Conservation (phyloP, 148 eudicot species). For the Rhododendron ovatum region DNA sequence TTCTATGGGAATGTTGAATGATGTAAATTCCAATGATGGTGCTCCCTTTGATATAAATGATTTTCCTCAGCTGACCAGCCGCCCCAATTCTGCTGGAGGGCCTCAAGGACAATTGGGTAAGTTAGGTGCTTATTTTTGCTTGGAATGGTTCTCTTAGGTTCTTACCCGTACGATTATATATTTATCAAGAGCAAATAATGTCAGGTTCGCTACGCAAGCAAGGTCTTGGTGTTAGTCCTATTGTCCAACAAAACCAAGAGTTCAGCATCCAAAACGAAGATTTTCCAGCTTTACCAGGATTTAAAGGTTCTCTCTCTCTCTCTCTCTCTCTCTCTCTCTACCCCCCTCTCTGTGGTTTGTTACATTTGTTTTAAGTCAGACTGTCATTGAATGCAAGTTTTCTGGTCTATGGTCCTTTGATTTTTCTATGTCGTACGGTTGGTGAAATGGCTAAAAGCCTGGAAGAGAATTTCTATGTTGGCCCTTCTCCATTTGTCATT, state of each 20-base stretch:
- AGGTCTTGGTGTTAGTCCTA: slow-evolving; percentile 90
- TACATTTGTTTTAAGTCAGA: neutral
- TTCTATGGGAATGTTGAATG: slow-evolving; percentile 86
- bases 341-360: neutral
- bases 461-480: neutral
- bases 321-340: neutral
- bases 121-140: slow-evolving; percentile 3
- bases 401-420: neutral
- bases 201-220: slow-evolving; percentile 86
- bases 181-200: slow-evolving; percentile 20
- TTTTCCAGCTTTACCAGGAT: slow-evolving; percentile 97
- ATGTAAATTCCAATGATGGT: slow-evolving; percentile 73
- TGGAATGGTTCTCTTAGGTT: neutral
- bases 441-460: neutral
- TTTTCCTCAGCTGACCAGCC: slow-evolving; percentile 88
- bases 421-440: neutral
- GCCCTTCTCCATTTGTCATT: neutral
- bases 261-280: slow-evolving; percentile 98
- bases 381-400: neutral
- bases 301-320: slow-evolving; percentile 53
- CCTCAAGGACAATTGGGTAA: slow-evolving; percentile 93
- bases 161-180: slow-evolving; percentile 14
- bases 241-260: slow-evolving; percentile 95
- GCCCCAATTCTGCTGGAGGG: slow-evolving; percentile 95
- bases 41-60: slow-evolving; percentile 94